These are phyloP conservation scores for Chrysanthemum seticuspe DNA, from an alignment of 129 eudicot genomes.

Conservation along the genomic window DNA sequence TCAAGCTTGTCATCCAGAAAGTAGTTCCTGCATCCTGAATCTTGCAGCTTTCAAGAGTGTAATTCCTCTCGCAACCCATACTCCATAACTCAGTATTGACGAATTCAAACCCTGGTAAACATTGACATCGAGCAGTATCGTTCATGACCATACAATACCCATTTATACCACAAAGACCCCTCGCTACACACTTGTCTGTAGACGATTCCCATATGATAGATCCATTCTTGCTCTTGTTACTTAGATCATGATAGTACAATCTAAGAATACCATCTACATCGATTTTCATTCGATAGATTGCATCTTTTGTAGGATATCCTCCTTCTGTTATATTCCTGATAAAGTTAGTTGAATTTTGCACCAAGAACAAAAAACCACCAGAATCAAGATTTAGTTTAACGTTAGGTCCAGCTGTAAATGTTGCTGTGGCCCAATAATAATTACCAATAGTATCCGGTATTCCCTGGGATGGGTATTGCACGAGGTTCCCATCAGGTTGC, in stretches of 20 bases:
- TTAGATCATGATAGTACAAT: constrained; percentile 27
- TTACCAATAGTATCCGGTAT: background rate
- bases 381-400: constrained; percentile 39
- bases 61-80: constrained; percentile 39
- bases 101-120: constrained; percentile 42
- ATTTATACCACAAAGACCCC: constrained; percentile 43
- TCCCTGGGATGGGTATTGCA: constrained; percentile 30
- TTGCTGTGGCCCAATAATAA: constrained; percentile 25
- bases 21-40: background rate
- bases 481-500: constrained; percentile 55
- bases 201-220: constrained; percentile 20
- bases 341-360: constrained; percentile 10
- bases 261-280: constrained; percentile 49
- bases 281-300: constrained; percentile 34
- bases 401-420: background rate
- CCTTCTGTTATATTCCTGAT: constrained; percentile 6
- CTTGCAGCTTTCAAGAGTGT: constrained; percentile 27
- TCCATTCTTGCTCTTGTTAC: background rate
- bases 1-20: constrained; percentile 8
- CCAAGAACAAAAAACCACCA: constrained; percentile 33
- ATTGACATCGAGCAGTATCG: constrained; percentile 22
- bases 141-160: constrained; percentile 23
- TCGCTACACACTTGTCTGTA: constrained; percentile 12
- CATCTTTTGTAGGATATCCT: constrained; percentile 9
- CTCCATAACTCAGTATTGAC: constrained; percentile 2